Conservation (phyloP, 169 alveolate species). For the Plasmodium cynomolgi region DNA sequence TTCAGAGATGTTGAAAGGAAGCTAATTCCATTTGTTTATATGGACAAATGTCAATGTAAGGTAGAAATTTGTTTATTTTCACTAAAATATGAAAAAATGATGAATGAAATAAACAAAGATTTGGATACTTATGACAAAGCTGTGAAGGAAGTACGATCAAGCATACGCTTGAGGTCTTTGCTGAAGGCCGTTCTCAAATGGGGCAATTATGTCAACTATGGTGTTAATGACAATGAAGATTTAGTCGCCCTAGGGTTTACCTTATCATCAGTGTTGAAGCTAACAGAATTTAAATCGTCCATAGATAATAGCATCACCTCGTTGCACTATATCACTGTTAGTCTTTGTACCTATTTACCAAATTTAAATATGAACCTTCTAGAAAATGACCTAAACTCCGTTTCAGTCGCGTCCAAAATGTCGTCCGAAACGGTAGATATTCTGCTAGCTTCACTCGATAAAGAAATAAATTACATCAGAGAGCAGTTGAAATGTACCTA, state of each 20-base stretch:
- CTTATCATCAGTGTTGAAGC: constrained; percentile 80
- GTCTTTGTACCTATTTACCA: constrained; percentile 78
- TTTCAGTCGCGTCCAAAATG: constrained; percentile 70
- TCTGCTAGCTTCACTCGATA: constrained; percentile 53
- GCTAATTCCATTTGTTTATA: constrained; percentile 65
- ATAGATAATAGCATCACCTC: constrained; percentile 80
- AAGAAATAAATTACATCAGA: constrained; percentile 52
- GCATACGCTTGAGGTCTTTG: constrained; percentile 77
- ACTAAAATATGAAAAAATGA: constrained; percentile 72
- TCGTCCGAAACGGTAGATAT: constrained; percentile 76
- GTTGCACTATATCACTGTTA: constrained; percentile 84
- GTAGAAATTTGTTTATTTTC: constrained; percentile 75
- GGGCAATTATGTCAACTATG: constrained; percentile 87
- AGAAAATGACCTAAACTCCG: constrained; percentile 60
- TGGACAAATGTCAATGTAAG: constrained; percentile 75
- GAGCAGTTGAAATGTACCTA: constrained; percentile 28
- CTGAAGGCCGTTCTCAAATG: constrained; percentile 82
- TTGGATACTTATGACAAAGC: constrained; percentile 77
- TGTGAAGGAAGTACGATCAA: constrained; percentile 77
- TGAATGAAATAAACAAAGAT: constrained; percentile 75
- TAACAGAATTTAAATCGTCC: constrained; percentile 83
- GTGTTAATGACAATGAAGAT: constrained; percentile 76
- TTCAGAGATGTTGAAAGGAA: constrained; percentile 78
- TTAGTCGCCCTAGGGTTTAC: constrained; percentile 81
- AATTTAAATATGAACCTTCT: constrained; percentile 56